A percentile compares a stretch with the other conserved stretches of the same genome.
Conservation (phyloP, 495 filamentous ascomycete genomes). For the Annulohypoxylon moriforme region DNA sequence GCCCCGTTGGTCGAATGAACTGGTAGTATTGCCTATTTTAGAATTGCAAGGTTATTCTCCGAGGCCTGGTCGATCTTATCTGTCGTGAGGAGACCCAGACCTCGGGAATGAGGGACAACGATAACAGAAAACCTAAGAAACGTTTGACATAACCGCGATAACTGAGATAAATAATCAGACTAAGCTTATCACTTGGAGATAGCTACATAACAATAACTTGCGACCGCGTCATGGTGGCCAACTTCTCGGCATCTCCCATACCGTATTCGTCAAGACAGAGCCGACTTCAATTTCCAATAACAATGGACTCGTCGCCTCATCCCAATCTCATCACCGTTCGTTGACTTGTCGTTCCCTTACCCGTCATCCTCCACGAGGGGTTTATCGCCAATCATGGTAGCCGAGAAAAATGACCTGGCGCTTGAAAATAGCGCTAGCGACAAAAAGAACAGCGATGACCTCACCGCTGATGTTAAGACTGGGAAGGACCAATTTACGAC, state of each 20-base stretch:
- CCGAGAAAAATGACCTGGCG: background rate
- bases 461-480: slow-evolving; percentile 14
- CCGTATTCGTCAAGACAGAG: background rate
- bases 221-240: slow-evolving; percentile 1
- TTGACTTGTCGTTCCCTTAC: background rate
- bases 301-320: background rate
- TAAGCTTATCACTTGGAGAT: background rate
- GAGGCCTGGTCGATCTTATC: background rate
- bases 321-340: background rate
- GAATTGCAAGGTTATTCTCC: slow-evolving; percentile 1
- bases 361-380: background rate
- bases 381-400: slow-evolving; percentile 11
- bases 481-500: background rate
- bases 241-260: background rate
- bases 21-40: slow-evolving; percentile 13
- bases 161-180: background rate
- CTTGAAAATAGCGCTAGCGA: slow-evolving; percentile 8
- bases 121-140: background rate
- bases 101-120: background rate
- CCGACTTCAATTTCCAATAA: background rate
- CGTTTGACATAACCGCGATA: background rate
- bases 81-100: background rate
- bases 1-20: background rate
- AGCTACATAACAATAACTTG: background rate
- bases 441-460: slow-evolving; percentile 21